phyloP scores from a whole-genome alignment of 441 rosid genomes.

The Dalechampia spathulata region DNA sequence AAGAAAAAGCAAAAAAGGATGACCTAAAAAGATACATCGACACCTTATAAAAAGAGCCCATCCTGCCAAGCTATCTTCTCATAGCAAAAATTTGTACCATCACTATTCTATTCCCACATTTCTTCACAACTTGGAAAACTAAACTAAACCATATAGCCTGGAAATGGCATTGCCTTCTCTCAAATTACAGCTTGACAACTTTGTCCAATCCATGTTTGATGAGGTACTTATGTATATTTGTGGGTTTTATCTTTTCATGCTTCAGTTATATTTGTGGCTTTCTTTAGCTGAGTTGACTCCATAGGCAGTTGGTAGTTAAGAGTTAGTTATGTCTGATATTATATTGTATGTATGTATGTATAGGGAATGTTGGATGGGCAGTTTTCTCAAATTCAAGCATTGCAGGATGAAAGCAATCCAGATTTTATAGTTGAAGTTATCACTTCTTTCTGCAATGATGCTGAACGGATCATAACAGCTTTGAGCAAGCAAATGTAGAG shows the following conservation, averaged over 20 bases:
- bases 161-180: constrained; percentile 23
- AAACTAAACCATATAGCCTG: not conserved
- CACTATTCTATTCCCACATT: not conserved
- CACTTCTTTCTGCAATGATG: constrained; percentile 28
- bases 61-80: too few species aligned
- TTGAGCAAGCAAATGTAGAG: constrained; percentile 19
- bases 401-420: constrained; percentile 33
- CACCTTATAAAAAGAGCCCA: too few species aligned
- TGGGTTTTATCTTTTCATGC: not conserved
- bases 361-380: constrained; percentile 30
- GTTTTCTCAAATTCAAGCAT: constrained; percentile 24
- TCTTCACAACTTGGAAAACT: not conserved
- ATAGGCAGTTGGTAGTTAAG: too few species aligned
- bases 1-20: too few species aligned
- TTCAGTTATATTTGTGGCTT: too few species aligned
- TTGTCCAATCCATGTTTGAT: constrained; percentile 27
- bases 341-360: too few species aligned
- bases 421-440: constrained; percentile 30
- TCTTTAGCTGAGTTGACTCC: too few species aligned
- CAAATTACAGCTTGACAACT: constrained; percentile 17
- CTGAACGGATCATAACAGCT: constrained; percentile 30
- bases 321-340: too few species aligned
- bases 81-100: not conserved
- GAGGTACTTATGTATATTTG: constrained; percentile 20
- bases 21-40: too few species aligned